Percentiles rank a stretch among this genome's conserved stretches.
Conservation (phyloP, 768 basidiomycete genomes). For the Lactarius evosmus region DNA sequence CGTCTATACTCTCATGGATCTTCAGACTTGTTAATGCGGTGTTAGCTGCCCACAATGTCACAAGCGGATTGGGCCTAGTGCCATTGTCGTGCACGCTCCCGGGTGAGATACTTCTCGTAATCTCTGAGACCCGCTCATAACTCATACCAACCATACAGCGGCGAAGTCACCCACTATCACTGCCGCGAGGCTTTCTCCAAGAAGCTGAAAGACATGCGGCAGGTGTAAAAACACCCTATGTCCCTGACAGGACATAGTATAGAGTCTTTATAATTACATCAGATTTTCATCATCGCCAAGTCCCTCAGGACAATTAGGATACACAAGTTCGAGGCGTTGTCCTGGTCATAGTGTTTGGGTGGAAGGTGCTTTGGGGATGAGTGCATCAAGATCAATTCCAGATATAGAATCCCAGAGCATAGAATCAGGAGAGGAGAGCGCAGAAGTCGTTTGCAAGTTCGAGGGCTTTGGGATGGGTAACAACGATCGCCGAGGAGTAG, state of each 20-base stretch:
- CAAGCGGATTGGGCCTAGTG: conserved; percentile 28
- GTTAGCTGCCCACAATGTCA: conserved; percentile 28
- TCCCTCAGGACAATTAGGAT: conserved; percentile 5
- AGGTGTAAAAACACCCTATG: conserved; percentile 2
- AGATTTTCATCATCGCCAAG: neutral
- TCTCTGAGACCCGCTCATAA: neutral
- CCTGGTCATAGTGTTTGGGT: neutral
- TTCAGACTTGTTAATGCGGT: conserved; percentile 1
- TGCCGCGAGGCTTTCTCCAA: conserved; percentile 82
- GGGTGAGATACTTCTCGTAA: conserved; percentile 16
- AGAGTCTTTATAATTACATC: conserved; percentile 12
- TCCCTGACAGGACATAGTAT: neutral
- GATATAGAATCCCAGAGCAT: neutral
- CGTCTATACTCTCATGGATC: conserved; percentile 4
- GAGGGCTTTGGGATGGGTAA: neutral
- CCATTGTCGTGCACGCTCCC: conserved; percentile 28
- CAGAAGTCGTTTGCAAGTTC: neutral
- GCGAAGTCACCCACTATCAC: conserved; percentile 95
- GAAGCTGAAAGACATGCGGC: conserved; percentile 44
- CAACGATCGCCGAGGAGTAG: conserved; percentile 1
- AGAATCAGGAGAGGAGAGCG: neutral
- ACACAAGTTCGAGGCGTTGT: neutral
- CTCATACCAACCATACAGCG: conserved; percentile 44
- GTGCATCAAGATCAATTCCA: conserved; percentile 8
- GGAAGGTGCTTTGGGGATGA: neutral